Percentiles rank a stretch among this genome's conserved stretches.
Conservation (phyloP, 257 asterid genomes). For the Capsicum baccatum region DNA sequence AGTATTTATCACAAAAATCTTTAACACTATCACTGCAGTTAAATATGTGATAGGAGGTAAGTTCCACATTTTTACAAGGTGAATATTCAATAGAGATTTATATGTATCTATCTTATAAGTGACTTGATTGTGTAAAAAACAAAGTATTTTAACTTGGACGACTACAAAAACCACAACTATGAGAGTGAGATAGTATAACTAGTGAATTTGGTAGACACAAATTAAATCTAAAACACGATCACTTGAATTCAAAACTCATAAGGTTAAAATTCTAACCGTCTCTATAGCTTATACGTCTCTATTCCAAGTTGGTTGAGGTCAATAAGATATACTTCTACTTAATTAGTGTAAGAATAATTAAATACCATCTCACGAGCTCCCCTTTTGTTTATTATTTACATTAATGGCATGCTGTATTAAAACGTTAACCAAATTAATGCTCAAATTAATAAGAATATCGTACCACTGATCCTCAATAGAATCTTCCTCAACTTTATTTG, state of each 20-base stretch:
- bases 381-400: background rate
- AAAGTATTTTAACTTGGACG: background rate
- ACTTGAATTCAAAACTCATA: background rate
- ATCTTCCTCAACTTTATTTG: conserved; percentile 22
- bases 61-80: background rate
- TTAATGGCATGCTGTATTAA: background rate
- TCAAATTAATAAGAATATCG: background rate
- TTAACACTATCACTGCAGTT: background rate
- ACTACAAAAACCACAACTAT: too few relatives aligned
- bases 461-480: conserved; percentile 31
- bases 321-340: background rate
- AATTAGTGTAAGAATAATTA: background rate
- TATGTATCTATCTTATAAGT: background rate
- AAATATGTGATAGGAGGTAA: background rate
- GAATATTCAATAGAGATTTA: background rate
- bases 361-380: background rate
- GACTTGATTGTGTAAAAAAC: background rate
- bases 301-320: background rate
- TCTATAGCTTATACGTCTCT: background rate
- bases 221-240: too few relatives aligned
- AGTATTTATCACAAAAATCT: background rate
- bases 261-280: background rate
- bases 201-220: background rate
- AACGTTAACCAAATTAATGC: too few relatives aligned
- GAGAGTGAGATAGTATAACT: background rate